A percentile compares a stretch with the other conserved stretches of the same genome.
Evolutionary conservation across 306 rosid genomes (phyloP).

Genomic region (Begonia masoniana): DNA sequence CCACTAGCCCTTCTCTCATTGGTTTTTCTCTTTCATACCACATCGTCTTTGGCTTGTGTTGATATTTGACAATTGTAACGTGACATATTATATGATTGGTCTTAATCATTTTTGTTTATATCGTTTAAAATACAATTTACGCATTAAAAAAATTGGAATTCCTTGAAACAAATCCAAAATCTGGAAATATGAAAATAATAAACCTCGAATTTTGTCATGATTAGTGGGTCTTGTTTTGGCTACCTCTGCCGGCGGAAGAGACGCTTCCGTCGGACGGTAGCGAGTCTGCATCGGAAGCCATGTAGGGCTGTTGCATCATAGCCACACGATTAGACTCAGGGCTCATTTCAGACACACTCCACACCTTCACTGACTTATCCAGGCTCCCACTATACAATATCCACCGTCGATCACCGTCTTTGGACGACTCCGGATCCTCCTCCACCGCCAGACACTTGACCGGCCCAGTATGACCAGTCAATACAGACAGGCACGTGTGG

Average conservation of each 20-base stretch:
- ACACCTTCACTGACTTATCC: conserved; percentile 86
- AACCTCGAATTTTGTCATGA: not conserved
- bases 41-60: not conserved
- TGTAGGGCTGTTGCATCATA: conserved; percentile 14
- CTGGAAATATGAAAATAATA: too few species aligned
- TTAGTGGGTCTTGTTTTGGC: conserved; percentile 5
- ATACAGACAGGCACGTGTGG: conserved; percentile 67
- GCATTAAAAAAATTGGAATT: too few species aligned
- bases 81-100: too few species aligned
- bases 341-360: conserved; percentile 54
- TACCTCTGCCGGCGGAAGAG: conserved; percentile 31
- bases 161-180: too few species aligned
- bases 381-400: conserved; percentile 80
- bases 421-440: conserved; percentile 25
- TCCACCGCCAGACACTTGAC: conserved; percentile 83
- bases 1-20: conserved; percentile 24
- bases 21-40: not conserved
- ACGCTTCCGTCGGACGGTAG: conserved; percentile 38
- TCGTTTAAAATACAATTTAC: too few species aligned
- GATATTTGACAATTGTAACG: too few species aligned
- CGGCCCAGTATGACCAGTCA: conserved; percentile 79
- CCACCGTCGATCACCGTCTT: conserved; percentile 35
- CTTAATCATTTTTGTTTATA: too few species aligned
- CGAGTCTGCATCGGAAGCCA: conserved; percentile 24
- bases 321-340: conserved; percentile 2